Evolutionary conservation across 208 protist species (phyloP).

Genomic region (Trypanosoma congolense): DNA sequence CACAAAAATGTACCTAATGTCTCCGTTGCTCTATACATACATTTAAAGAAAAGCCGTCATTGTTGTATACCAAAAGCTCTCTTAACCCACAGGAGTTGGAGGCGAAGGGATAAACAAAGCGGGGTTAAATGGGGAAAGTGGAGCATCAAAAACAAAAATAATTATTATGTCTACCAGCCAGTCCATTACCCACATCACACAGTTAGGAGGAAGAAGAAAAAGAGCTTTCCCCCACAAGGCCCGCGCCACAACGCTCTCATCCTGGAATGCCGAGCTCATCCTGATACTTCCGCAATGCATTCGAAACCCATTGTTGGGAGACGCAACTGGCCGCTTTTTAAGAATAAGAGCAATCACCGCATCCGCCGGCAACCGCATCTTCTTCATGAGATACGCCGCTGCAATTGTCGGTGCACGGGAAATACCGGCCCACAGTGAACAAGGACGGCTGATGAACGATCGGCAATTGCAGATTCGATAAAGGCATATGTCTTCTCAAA

Average conservation of each 20-base stretch:
- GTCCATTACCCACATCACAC: too few relatives aligned
- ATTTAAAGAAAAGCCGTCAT: too few relatives aligned
- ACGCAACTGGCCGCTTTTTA: conserved; percentile 33
- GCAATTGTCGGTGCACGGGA: conserved; percentile 72
- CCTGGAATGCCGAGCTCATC: conserved; percentile 3
- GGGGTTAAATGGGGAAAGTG: too few relatives aligned
- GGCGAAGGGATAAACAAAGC: too few relatives aligned
- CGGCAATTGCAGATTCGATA: conserved; percentile 58
- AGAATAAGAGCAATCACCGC: conserved; percentile 55
- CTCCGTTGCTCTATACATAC: too few relatives aligned
- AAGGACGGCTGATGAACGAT: conserved; percentile 42
- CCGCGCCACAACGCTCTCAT: not conserved
- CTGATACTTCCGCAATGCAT: conserved; percentile 46
- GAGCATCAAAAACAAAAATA: too few relatives aligned
- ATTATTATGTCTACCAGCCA: too few relatives aligned
- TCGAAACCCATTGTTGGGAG: conserved; percentile 68
- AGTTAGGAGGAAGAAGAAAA: too few relatives aligned
- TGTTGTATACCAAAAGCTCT: too few relatives aligned
- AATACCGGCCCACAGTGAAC: conserved; percentile 85
- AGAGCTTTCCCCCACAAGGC: not conserved
- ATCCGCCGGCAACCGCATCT: conserved; percentile 42
- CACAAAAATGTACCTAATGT: too few relatives aligned
- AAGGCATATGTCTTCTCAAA: conserved; percentile 66
- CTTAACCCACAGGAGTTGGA: too few relatives aligned
- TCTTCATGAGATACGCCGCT: conserved; percentile 69